phyloP scores from a whole-genome alignment of 768 basidiomycete species.

The Vararia minispora region DNA sequence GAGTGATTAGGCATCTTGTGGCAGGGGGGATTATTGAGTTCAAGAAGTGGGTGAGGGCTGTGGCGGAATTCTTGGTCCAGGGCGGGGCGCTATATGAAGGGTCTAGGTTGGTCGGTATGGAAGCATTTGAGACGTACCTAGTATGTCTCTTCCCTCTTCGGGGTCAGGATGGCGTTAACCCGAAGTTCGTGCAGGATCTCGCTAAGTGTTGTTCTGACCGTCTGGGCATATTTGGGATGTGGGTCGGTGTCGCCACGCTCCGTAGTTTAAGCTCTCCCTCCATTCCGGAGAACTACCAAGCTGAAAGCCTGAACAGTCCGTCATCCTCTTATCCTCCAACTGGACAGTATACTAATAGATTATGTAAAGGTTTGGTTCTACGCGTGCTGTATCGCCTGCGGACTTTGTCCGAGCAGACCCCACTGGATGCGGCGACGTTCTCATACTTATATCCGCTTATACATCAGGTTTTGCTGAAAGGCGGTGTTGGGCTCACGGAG shows the following conservation, averaged over 20 bases:
- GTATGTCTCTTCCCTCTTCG: constrained; percentile 30
- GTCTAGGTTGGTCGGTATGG: constrained; percentile 45
- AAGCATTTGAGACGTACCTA: constrained; percentile 68
- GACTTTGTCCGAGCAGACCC: constrained; percentile 66
- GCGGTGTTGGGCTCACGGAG: constrained; percentile 54
- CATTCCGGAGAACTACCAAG: constrained; percentile 61
- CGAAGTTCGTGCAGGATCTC: constrained; percentile 36
- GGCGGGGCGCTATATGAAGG: constrained; percentile 54
- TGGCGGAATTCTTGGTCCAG: constrained; percentile 47
- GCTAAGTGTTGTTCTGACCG: constrained; percentile 65
- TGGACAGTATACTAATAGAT: background rate
- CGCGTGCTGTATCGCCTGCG: constrained; percentile 82
- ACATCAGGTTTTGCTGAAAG: constrained; percentile 50
- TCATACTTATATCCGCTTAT: constrained; percentile 73
- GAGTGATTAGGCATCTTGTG: constrained; percentile 57
- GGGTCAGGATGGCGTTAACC: background rate
- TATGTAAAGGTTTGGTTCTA: constrained; percentile 53
- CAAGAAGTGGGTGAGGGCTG: constrained; percentile 38
- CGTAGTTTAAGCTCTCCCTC: constrained; percentile 54
- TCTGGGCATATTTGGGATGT: constrained; percentile 52
- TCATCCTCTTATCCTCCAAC: constrained; percentile 1
- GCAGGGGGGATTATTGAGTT: constrained; percentile 38
- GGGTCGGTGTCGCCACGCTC: constrained; percentile 79
- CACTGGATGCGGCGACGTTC: constrained; percentile 82
- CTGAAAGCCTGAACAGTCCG: constrained; percentile 59